Evolutionary conservation across 1,284 basidiomycete species (phyloP).

Genomic region (Sanguinoderma infundibulare): DNA sequence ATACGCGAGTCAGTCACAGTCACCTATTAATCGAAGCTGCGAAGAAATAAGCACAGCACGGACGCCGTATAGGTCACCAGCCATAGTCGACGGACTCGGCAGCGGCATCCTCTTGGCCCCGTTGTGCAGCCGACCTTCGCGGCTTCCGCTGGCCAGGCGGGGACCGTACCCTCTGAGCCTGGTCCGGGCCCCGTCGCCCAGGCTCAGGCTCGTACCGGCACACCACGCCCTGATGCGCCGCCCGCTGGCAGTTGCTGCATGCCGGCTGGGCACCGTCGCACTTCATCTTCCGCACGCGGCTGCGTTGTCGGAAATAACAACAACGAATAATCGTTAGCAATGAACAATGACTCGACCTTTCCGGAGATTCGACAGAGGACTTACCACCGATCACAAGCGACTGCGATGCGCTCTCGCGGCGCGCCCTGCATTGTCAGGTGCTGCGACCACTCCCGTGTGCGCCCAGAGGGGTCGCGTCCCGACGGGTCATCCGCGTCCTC

Average conservation of each 20-base stretch:
- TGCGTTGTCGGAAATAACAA: background rate
- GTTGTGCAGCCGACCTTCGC: background rate
- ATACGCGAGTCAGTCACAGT: no score
- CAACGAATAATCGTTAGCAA: background rate
- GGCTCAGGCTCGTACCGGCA: background rate
- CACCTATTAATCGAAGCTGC: no score
- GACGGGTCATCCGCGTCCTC: background rate
- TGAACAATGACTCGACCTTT: background rate
- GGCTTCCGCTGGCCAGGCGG: background rate
- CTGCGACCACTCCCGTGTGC: background rate
- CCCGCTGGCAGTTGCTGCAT: background rate
- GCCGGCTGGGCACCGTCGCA: background rate
- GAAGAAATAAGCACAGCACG: no score
- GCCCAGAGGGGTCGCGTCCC: background rate
- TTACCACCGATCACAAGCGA: background rate
- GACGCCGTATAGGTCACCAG: background rate
- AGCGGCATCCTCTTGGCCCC: background rate
- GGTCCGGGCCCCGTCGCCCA: conserved; percentile 1
- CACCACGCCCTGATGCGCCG: background rate
- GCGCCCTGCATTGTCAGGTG: background rate
- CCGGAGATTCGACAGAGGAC: background rate
- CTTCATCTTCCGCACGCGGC: conserved; percentile 1
- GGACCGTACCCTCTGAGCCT: background rate
- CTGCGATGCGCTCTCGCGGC: background rate
- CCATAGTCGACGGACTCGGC: background rate